Percentiles rank a stretch among this genome's conserved stretches.
phyloP scores from a whole-genome alignment of 768 basidiomycete genomes.

The Amanita muscaria region DNA sequence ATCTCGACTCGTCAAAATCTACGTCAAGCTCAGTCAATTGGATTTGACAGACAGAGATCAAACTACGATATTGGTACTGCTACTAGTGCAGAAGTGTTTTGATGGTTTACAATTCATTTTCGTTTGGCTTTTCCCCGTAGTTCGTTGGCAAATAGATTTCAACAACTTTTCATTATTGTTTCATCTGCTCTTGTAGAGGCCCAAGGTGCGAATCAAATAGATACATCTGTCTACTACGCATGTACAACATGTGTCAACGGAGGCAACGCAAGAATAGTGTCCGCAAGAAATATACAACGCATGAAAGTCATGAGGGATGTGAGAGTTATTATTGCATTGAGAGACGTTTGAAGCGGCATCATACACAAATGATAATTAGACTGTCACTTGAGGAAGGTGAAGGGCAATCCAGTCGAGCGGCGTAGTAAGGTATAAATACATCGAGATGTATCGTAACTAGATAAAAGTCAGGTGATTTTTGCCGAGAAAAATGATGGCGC shows the following conservation, averaged over 20 bases:
- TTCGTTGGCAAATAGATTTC: too few species aligned
- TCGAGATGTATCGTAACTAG: conserved; percentile 1
- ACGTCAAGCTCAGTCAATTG: conserved; percentile 19
- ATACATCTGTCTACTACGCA: not conserved
- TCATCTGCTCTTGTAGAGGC: too few species aligned
- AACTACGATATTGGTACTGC: too few species aligned
- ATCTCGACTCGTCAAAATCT: conserved; percentile 14
- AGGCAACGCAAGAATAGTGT: conserved; percentile 8
- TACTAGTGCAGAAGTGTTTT: not conserved
- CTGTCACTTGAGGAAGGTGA: not conserved
- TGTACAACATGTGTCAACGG: not conserved
- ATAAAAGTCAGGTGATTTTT: not conserved
- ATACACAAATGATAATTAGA: conserved; percentile 4
- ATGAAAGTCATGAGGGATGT: not conserved
- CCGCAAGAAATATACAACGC: conserved; percentile 6
- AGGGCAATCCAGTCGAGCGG: not conserved
- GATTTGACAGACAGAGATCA: too few species aligned
- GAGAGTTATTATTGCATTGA: not conserved
- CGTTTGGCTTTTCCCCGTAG: too few species aligned
- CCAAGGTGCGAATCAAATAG: too few species aligned
- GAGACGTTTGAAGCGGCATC: too few species aligned
- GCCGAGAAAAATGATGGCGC: not conserved
- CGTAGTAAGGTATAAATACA: conserved; percentile 7
- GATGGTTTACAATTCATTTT: not conserved
- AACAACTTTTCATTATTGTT: too few species aligned